Percentiles rank a stretch among this genome's conserved stretches.
These are phyloP conservation scores for Penicillium sp. DNA, from an alignment of 2,329 filamentous ascomycete genomes.

Conservation along the genomic window DNA sequence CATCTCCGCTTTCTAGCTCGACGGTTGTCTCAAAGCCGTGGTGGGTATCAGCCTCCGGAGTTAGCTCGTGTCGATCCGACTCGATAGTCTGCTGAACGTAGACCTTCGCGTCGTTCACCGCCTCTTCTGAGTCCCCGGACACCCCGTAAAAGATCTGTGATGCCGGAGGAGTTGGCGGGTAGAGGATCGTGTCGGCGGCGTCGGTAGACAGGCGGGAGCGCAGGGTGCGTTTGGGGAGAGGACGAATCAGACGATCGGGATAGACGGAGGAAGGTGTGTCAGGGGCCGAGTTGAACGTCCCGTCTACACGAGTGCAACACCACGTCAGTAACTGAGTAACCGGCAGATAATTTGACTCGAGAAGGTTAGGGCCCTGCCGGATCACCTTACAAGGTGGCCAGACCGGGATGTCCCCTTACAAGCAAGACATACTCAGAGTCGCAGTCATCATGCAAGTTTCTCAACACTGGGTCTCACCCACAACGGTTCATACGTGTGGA, in stretches of 20 bases:
- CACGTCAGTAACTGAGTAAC: conserved; percentile 39
- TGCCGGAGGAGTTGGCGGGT: conserved; percentile 71
- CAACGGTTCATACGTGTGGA: conserved; percentile 21
- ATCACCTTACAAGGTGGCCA: conserved; percentile 7
- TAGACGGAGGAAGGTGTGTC: conserved; percentile 80
- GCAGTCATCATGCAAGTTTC: conserved; percentile 42
- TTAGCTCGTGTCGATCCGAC: conserved; percentile 38
- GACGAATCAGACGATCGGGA: conserved; percentile 88
- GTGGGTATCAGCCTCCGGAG: conserved; percentile 40
- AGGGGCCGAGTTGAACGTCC: conserved; percentile 52
- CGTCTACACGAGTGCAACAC: conserved; percentile 41
- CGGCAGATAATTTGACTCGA: conserved; percentile 20
- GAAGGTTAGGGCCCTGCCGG: conserved; percentile 11
- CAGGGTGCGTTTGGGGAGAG: conserved; percentile 83
- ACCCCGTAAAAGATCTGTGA: conserved; percentile 77
- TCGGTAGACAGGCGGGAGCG: conserved; percentile 85
- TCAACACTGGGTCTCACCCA: conserved; percentile 31
- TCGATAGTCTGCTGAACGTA: conserved; percentile 49
- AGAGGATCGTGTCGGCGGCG: conserved; percentile 77
- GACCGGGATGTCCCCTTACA: conserved; percentile 17
- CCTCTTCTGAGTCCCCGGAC: conserved; percentile 57
- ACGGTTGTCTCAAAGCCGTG: conserved; percentile 56
- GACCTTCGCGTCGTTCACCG: conserved; percentile 48
- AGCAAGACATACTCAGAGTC: conserved; percentile 44
- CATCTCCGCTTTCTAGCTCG: conserved; percentile 63